Percentiles rank a stretch among this genome's conserved stretches.
Conservation (phyloP, 805 yeast species). For the Barnettozyma populi region DNA sequence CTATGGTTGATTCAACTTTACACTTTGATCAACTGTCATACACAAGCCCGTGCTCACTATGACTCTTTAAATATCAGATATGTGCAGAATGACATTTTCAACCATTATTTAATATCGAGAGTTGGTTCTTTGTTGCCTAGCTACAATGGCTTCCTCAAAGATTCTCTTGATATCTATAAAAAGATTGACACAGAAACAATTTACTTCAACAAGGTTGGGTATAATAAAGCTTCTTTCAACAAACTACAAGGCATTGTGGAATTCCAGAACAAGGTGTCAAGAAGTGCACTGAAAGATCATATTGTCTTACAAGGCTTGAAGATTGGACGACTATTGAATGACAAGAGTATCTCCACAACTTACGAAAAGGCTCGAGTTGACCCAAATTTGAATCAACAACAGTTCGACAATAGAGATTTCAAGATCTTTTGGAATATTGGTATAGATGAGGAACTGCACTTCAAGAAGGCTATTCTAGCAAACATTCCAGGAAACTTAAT, state of each 20-base stretch:
- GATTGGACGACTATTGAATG: conserved; percentile 23
- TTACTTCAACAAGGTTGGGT: conserved; percentile 44
- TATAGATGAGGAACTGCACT: conserved; percentile 25
- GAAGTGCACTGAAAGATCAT: conserved; percentile 36
- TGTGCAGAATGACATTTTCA: conserved; percentile 69
- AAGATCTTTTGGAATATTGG: conserved; percentile 49
- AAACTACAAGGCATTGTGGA: conserved; percentile 64
- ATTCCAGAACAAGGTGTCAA: conserved; percentile 45
- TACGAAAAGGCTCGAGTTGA: conserved; percentile 27
- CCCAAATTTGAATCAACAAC: conserved; percentile 10
- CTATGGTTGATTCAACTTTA: conserved; percentile 69
- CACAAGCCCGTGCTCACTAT: conserved; percentile 46
- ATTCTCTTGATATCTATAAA: conserved; percentile 44
- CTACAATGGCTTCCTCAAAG: conserved; percentile 29
- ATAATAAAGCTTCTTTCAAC: conserved; percentile 54
- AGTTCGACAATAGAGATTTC: conserved; percentile 56
- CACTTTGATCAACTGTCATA: conserved; percentile 47
- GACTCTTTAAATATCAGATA: conserved; percentile 57
- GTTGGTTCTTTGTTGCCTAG: conserved; percentile 41
- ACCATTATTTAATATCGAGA: conserved; percentile 47
- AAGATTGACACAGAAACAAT: conserved; percentile 48
- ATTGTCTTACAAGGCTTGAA: conserved; percentile 25
- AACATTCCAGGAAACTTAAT: conserved; percentile 9
- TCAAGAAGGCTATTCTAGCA: conserved; percentile 7
- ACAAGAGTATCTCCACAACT: conserved; percentile 20